Base-by-base conservation (phyloP, 208 protist species). In the Trypanosoma mega region DNA sequence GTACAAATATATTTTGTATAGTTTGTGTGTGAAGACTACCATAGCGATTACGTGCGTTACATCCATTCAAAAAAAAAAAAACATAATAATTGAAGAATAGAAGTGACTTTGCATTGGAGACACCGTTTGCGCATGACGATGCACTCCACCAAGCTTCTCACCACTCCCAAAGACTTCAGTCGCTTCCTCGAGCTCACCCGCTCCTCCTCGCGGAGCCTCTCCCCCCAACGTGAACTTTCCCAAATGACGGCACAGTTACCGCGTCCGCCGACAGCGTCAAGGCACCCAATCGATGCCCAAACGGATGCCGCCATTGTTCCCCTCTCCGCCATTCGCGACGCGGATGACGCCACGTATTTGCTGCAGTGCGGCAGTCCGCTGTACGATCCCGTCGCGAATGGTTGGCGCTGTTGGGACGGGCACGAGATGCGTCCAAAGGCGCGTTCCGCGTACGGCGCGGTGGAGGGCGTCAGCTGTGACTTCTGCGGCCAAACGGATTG, bases 381-480 rank as follows among this genome's bases (percentile, higher is more conserved):
- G 37, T 95, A 88, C 59, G 71, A 95, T 52, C 82, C 84, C 0
- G 80, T 90, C 24, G 75, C 61, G 24, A 41, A 71, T 16, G 23
- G 63, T 30, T 84, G 82, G 58, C 63, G 78, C 24, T 95, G 88
- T 67, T 95, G 85, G 83, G 63, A 76, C 3, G 51, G 69, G 9
- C 78, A 90, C 50, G 24, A 55, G 37, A 51, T 95, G 26, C 37
- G 64, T 26, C 23, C 36, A 2, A 76, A 75, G 16, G 49, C 60
- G 7, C 50, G 72, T 16, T 23, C 44, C 4, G 54, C 70, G 46
- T 92, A 94, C 61, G 72, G 62, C 16, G 45, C 30, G 21, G 67
- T 83, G 23, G 88, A 90, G 24, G 88, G 85, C 27, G 71, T 94
- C 41, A 89, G 78, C 68, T 94, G 88, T 50, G 88, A 94, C 47